Conservation (phyloP, 176 grass and related monocot species). For the Tillandsia fasciculata region DNA sequence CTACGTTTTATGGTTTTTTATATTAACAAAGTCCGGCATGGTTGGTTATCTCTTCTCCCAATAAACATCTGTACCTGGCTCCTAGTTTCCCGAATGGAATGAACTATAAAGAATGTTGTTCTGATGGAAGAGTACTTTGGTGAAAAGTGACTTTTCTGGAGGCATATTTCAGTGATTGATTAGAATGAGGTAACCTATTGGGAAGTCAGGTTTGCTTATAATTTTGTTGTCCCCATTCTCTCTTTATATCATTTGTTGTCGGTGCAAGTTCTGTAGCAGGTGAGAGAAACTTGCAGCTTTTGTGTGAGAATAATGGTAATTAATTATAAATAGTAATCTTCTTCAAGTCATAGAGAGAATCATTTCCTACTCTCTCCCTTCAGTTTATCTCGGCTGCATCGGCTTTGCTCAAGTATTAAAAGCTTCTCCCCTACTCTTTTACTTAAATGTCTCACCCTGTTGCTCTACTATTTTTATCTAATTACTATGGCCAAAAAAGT, state of each 20-base stretch:
- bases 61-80: not conserved
- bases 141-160: conserved; percentile 35
- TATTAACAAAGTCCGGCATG: not conserved
- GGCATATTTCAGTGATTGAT: conserved; percentile 17
- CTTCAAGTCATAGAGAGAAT: conserved; percentile 18
- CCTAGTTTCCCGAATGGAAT: conserved; percentile 3
- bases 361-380: conserved; percentile 7
- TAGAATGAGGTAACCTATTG: conserved; percentile 3
- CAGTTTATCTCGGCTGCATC: not conserved
- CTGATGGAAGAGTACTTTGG: conserved; percentile 24
- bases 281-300: conserved; percentile 3
- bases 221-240: conserved; percentile 24
- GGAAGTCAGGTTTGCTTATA: conserved; percentile 25
- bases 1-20: not conserved
- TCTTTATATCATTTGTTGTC: conserved; percentile 14
- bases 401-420: not conserved
- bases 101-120: conserved; percentile 21
- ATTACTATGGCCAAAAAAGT: conserved; percentile 21
- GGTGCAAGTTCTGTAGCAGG: conserved; percentile 20
- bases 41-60: not conserved
- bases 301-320: conserved; percentile 15
- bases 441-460: conserved; percentile 13
- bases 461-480: conserved; percentile 21
- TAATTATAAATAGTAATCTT: conserved; percentile 7
- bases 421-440: conserved; percentile 1